Percentiles rank a stretch among this genome's conserved stretches.
phyloP scores from a whole-genome alignment of 2,329 filamentous ascomycete genomes.

The Epichloe typhina region DNA sequence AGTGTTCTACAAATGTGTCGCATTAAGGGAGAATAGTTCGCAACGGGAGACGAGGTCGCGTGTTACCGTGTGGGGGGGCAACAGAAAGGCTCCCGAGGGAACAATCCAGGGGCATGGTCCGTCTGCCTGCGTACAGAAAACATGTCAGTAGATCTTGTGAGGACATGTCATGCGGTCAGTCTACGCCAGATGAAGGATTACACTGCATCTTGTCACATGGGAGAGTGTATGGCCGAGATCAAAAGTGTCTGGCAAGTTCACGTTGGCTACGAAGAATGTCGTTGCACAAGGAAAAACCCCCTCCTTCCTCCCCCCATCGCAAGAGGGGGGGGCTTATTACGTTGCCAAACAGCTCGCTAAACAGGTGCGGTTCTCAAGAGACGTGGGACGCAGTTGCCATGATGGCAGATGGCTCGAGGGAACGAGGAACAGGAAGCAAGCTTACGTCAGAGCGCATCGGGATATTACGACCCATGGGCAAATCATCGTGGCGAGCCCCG shows the following conservation, averaged over 20 bases:
- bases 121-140: background rate
- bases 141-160: background rate
- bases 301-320: too few relatives aligned
- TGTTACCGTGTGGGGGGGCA: background rate
- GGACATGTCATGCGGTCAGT: constrained; percentile 1
- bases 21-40: background rate
- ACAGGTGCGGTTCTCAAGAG: background rate
- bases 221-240: background rate
- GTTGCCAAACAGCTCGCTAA: background rate
- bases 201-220: background rate
- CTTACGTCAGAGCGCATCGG: background rate
- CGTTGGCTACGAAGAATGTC: background rate
- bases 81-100: background rate
- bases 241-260: background rate
- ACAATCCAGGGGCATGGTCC: background rate
- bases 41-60: background rate
- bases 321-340: background rate
- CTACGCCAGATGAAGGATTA: background rate
- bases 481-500: background rate
- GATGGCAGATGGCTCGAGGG: background rate
- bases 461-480: background rate
- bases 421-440: background rate
- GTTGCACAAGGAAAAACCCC: background rate
- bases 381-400: background rate
- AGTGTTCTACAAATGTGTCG: background rate